Percentiles rank a stretch among this genome's conserved stretches.
phyloP scores from a whole-genome alignment of 176 grass and related monocot genomes.

The Sorghum bicolor region DNA sequence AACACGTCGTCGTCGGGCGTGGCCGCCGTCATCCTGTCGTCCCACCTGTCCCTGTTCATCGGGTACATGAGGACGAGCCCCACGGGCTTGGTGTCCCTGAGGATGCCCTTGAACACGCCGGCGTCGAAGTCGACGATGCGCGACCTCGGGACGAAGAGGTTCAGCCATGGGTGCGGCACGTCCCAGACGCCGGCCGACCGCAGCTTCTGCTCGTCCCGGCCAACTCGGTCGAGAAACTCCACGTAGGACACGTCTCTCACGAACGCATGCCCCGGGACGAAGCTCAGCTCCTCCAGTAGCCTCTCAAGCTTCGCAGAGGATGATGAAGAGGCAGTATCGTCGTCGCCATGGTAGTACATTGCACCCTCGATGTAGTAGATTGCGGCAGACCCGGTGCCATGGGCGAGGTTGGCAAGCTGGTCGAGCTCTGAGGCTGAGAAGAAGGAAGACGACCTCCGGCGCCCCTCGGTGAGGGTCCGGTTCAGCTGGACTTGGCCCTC shows the following conservation, averaged over 20 bases:
- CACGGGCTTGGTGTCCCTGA: background rate
- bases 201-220: conserved; percentile 21
- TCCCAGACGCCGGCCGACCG: conserved; percentile 15
- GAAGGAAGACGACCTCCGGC: conserved; percentile 9
- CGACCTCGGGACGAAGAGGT: conserved; percentile 7
- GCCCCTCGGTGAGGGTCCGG: conserved; percentile 23
- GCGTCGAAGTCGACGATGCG: conserved; percentile 19
- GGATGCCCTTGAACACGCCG: conserved; percentile 30
- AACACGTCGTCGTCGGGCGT: conserved; percentile 2
- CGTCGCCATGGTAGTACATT: conserved; percentile 4
- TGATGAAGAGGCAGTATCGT: background rate
- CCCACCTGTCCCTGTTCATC: conserved; percentile 2
- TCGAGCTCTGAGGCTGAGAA: background rate
- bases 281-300: background rate
- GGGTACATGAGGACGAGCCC: conserved; percentile 22
- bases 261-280: background rate
- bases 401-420: background rate
- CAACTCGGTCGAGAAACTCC: background rate
- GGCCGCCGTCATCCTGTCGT: background rate
- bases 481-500: conserved; percentile 26
- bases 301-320: background rate
- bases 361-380: conserved; percentile 22
- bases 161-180: conserved; percentile 20
- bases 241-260: background rate
- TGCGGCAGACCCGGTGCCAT: background rate